Evolutionary conservation across 805 yeast species (phyloP).

Genomic region (Pichia sporocuriosa): DNA sequence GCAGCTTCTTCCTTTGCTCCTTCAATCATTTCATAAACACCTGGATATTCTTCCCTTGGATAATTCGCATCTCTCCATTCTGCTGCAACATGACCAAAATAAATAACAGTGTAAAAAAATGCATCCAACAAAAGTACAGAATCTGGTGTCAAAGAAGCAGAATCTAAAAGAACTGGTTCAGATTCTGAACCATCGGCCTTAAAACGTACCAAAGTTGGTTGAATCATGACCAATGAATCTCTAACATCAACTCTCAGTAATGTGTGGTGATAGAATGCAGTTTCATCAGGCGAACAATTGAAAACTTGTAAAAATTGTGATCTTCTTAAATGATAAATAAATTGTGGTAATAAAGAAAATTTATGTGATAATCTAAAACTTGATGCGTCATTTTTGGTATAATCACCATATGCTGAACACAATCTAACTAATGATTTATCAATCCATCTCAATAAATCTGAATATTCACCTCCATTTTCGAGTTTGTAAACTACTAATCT

Average conservation of each 20-base stretch:
- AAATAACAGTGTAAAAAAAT: constrained; percentile 91
- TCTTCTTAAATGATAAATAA: constrained; percentile 90
- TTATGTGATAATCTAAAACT: constrained; percentile 80
- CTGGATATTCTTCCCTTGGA: constrained; percentile 86
- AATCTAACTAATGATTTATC: constrained; percentile 86
- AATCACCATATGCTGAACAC: constrained; percentile 91
- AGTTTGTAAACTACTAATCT: constrained; percentile 83
- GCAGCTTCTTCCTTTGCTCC: constrained; percentile 92
- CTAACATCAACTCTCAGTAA: constrained; percentile 86
- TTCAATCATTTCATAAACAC: constrained; percentile 78
- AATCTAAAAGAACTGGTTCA: constrained; percentile 86
- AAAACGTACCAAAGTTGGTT: constrained; percentile 89
- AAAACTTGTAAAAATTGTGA: constrained; percentile 94
- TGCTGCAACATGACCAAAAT: constrained; percentile 91
- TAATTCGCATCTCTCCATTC: constrained; percentile 95
- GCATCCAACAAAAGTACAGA: constrained; percentile 86
- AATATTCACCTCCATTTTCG: constrained; percentile 66
- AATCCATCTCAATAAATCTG: constrained; percentile 90
- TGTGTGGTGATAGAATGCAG: constrained; percentile 93
- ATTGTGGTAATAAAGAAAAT: constrained; percentile 89
- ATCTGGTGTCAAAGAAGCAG: constrained; percentile 86
- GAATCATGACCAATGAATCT: constrained; percentile 93
- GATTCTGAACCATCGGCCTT: constrained; percentile 75
- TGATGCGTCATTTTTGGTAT: constrained; percentile 74
- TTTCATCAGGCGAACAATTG: constrained; percentile 98